Conservation (phyloP, 495 filamentous ascomycete species). For the Paragyromitra xinjiangensis region DNA sequence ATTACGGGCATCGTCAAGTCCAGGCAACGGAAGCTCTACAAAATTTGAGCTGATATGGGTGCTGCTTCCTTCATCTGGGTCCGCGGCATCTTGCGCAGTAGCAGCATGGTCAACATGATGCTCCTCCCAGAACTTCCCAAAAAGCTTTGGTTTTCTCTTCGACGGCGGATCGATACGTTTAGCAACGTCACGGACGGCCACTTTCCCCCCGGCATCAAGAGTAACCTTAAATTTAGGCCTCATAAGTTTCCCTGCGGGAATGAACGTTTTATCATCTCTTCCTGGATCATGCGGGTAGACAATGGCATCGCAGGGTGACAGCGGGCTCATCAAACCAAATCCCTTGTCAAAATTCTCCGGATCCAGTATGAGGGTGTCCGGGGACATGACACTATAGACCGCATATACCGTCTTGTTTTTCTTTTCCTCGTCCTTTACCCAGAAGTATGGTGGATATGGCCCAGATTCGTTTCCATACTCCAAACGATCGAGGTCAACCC, state of each 20-base stretch:
- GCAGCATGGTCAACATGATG: constrained; percentile 9
- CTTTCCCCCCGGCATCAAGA: constrained; percentile 46
- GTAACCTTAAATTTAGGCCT: constrained; percentile 37
- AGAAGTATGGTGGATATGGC: constrained; percentile 44
- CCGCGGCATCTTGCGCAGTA: neutral
- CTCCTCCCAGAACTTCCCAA: constrained; percentile 36
- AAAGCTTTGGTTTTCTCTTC: constrained; percentile 41
- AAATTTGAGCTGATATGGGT: neutral
- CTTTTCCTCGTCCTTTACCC: constrained; percentile 40
- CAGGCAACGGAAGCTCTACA: constrained; percentile 43
- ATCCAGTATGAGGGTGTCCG: constrained; percentile 21
- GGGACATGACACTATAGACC: constrained; percentile 40
- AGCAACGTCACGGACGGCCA: constrained; percentile 32
- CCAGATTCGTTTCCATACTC: constrained; percentile 33
- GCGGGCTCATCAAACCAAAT: constrained; percentile 14
- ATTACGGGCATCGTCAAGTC: constrained; percentile 44
- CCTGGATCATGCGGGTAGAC: constrained; percentile 47
- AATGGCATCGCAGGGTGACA: constrained; percentile 26
- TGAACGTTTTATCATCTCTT: constrained; percentile 48
- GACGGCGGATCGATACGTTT: constrained; percentile 19
- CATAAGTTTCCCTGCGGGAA: constrained; percentile 48
- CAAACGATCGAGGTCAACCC: constrained; percentile 48
- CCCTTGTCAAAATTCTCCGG: constrained; percentile 23
- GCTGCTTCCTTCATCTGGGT: neutral
- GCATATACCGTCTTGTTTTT: constrained; percentile 45